These are phyloP conservation scores for Trichosanthes truncata DNA, from an alignment of 306 rosid genomes.

Conservation along the genomic window DNA sequence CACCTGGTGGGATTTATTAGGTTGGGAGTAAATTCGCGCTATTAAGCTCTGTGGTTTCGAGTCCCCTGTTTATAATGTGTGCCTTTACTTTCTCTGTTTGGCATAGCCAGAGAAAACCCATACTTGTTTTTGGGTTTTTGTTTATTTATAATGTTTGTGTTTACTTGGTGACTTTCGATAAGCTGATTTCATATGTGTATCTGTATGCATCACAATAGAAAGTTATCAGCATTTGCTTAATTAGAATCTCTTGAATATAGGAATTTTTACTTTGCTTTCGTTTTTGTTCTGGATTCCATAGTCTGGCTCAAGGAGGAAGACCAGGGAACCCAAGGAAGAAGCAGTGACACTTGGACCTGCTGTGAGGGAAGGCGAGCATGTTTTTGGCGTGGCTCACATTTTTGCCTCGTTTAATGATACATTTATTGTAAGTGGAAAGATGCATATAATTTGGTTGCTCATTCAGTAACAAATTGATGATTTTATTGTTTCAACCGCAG, in stretches of 20 bases:
- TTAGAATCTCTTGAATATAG: neutral
- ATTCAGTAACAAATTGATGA: neutral
- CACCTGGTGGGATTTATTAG: neutral
- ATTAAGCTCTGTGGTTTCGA: neutral
- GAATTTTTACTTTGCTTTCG: neutral
- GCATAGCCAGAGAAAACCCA: neutral
- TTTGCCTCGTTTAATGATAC: conserved; percentile 68
- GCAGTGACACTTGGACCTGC: conserved; percentile 60
- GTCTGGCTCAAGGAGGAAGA: conserved; percentile 48
- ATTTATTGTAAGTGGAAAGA: conserved; percentile 38
- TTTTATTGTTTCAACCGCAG: conserved; percentile 22
- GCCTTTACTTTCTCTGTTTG: neutral
- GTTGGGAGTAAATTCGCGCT: neutral
- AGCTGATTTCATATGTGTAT: neutral
- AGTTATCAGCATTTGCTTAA: neutral
- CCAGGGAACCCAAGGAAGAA: conserved; percentile 69
- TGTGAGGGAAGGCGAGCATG: conserved; percentile 66
- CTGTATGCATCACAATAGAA: neutral
- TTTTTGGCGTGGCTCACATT: conserved; percentile 59
- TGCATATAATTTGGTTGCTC: neutral
- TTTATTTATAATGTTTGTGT: neutral
- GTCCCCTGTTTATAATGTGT: neutral
- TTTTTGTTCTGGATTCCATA: neutral
- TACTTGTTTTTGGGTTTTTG: neutral
- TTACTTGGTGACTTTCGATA: neutral